phyloP scores from a whole-genome alignment of 345 rosid genomes.

The Populus davidiana region DNA sequence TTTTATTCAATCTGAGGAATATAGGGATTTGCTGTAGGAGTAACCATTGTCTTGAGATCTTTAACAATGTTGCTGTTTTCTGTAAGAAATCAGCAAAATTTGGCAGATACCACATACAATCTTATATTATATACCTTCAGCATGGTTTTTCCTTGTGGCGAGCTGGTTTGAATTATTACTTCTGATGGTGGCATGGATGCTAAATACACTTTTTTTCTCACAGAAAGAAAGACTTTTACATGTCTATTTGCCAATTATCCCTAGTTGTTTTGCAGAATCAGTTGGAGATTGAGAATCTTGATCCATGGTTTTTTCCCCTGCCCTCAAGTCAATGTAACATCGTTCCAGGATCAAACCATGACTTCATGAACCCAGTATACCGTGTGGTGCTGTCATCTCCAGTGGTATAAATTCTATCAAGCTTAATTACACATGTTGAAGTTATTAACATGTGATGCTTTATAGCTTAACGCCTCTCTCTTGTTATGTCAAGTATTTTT shows the following conservation, averaged over 20 bases:
- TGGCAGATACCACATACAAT: not conserved
- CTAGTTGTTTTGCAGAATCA: conserved; percentile 39
- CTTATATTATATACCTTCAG: not conserved
- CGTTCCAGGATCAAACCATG: conserved; percentile 78
- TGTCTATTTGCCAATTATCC: conserved; percentile 10
- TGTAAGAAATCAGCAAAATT: not conserved
- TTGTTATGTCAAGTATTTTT: not conserved
- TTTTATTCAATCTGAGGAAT: not conserved
- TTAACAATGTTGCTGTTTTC: not conserved
- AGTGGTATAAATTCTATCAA: conserved; percentile 54
- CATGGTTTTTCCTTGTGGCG: not conserved
- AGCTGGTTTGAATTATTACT: not conserved
- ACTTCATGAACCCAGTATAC: conserved; percentile 56
- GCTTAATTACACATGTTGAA: conserved; percentile 6
- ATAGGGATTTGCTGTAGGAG: not conserved
- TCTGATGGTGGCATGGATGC: not conserved
- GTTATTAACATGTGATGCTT: not conserved
- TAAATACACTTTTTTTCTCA: not conserved
- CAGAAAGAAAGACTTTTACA: not conserved
- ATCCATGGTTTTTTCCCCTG: conserved; percentile 84
- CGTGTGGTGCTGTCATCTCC: conserved; percentile 87
- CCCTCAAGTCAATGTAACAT: conserved; percentile 57
- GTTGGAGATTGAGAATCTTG: conserved; percentile 50
- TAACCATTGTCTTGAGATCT: not conserved
- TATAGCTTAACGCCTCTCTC: not conserved